phyloP scores from a whole-genome alignment of 768 basidiomycete species.

The Paxillus ammoniavirescens region DNA sequence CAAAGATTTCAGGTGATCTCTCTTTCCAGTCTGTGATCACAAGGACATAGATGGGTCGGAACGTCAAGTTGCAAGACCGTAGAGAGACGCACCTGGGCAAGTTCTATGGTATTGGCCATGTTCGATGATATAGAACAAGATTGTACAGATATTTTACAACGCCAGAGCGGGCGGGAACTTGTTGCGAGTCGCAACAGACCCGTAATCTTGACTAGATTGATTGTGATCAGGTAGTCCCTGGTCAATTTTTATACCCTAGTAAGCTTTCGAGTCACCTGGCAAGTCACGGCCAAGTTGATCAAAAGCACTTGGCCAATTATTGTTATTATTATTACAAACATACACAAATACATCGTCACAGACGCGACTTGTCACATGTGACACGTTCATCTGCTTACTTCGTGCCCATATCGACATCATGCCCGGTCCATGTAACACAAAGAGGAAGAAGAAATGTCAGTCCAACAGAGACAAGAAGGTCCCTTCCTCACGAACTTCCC shows the following conservation, averaged over 20 bases:
- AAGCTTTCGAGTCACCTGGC: constrained; percentile 15
- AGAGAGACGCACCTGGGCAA: constrained; percentile 48
- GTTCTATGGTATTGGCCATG: constrained; percentile 66
- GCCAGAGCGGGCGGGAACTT: constrained; percentile 26
- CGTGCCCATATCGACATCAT: constrained; percentile 30
- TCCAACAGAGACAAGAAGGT: constrained; percentile 34
- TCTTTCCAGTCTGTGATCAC: constrained; percentile 76
- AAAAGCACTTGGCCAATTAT: constrained; percentile 12
- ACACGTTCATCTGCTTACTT: constrained; percentile 13
- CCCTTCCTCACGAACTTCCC: not conserved
- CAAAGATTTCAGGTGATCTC: constrained; percentile 80
- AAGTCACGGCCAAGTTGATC: no score
- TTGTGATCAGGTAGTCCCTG: constrained; percentile 18
- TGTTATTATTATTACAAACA: constrained; percentile 10
- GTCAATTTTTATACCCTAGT: constrained; percentile 4
- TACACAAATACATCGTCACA: constrained; percentile 25
- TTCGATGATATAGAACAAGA: constrained; percentile 14
- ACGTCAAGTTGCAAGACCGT: not conserved
- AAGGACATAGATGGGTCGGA: constrained; percentile 6
- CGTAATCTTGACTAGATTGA: constrained; percentile 25
- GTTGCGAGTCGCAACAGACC: constrained; percentile 20
- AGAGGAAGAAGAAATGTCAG: constrained; percentile 41
- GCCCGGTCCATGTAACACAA: constrained; percentile 62
- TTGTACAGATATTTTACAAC: constrained; percentile 30
- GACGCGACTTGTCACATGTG: constrained; percentile 31